Evolutionary conservation across 306 rosid genomes (phyloP), one percentile per base, ranked within the genome.

Genomic region (Lupinus albus): DNA sequence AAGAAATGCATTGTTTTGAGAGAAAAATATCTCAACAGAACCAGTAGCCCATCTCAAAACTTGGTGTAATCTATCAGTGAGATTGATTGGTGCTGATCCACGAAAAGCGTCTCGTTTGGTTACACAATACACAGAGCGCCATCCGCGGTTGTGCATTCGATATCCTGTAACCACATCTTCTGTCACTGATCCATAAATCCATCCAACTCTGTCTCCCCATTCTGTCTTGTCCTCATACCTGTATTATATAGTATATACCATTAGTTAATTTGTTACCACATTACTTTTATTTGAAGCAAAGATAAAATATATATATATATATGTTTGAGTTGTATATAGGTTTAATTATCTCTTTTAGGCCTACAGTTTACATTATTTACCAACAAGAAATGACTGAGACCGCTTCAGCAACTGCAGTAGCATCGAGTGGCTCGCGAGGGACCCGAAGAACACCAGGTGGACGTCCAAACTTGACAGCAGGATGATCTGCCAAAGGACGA

Each of bases 341-440:
- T 25, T 25, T 4, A 25, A 25, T 2, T 25, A 25, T 25, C 30
- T 25, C 4, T 25, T 25, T 25, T 25, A 3, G 2, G 30, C 30
- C 4, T 25, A 25, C 4, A 25, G 30, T 25, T 4, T 44, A 4
- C 7, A 12, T 11, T 46, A 47, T 68, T 8, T 80, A 89, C 98
- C 96, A 92, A 12, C 98, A 92, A 32, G 98, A 92, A 64, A 92
- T 89, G 41, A 84, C 84, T 0, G 96, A 85, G 20, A 92, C 96
- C 0, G 95, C 84, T 75, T 92, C 96, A 2, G 98, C 96, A 12
- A 92, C 98, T 0, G 78, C 76, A 7, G 79, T 49, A 13, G 96
- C 85, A 63, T 92, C 95, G 5, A 92, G 98, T 6, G 92, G 98
- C 0, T 87, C 84, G 0, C 98, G 95, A 11, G 98, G 96, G n/a